Evolutionary conservation across 768 basidiomycete genomes (phyloP), one percentile per base, ranked within the genome.

Genomic region (Agaricus subrufescens): DNA sequence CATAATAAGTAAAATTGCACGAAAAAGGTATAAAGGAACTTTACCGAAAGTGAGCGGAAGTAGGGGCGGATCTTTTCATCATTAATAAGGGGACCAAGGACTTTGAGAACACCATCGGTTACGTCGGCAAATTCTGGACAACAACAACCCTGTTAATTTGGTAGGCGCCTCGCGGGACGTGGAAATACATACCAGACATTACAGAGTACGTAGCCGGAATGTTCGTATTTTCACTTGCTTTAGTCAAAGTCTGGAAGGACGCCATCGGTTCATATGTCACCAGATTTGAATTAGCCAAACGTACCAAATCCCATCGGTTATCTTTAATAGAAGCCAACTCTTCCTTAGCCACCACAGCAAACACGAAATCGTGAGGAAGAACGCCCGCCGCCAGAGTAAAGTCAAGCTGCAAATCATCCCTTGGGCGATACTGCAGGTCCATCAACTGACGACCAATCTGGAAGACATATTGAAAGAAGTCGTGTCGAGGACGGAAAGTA

Each of bases 41-140:
- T 61, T 58, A 92, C 89, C 46, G 92, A 85, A 61, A 96, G 80
- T 38, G 89, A 93, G 62, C 89, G 88, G 78, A 97, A 91, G 74
- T 90, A 86, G 39, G 84, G 80, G 46, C 81, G 76, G 46, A 86
- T 75, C 49, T 79, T 79, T 29, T 89, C 82, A 61, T 89, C 77
- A 50, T 80, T 75, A 52, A 96, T 74, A n/a, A 80, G 69, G 27
- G 80, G 72, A 34, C 74, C 72, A 31, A 63, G 37, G 25, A 71
- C 67, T 72, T 91, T 94, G 66, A 92, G 74, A 50, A 96, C 64
- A 62, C 77, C 80, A 23, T 95, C 91, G 2, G 91, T 89, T 54
- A 92, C 76, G 62, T 96, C 94, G 9, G 89, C 89, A 61, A 83
- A 91, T 73, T 97, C 94, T 84, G 67, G 29, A 39, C 49, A 47